A percentile compares a stretch with the other conserved stretches of the same genome.
Evolutionary conservation across 306 rosid species (phyloP).

Genomic region (Begonia fuchsioides): DNA sequence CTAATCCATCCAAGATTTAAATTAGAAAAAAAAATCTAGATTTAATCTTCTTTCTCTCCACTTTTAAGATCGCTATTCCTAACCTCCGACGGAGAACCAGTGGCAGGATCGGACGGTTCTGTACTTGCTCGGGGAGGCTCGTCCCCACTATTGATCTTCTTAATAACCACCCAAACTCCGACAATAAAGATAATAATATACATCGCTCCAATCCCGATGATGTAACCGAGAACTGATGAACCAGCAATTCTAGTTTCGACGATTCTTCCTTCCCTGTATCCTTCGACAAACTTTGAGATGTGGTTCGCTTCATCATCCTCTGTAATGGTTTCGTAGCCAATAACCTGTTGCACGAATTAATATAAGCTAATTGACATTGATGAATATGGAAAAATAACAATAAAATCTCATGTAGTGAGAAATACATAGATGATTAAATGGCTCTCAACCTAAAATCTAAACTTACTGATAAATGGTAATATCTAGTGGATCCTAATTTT

Average conservation of each 20-base stretch:
- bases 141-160: conserved; percentile 22
- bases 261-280: conserved; percentile 74
- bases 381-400: too few relatives aligned
- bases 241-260: conserved; percentile 31
- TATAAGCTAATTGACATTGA: conserved; percentile 1
- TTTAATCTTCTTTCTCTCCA: conserved; percentile 73
- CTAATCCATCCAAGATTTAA: too few relatives aligned
- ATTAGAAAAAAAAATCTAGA: conserved; percentile 2
- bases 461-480: too few relatives aligned
- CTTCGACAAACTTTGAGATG: conserved; percentile 55
- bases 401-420: too few relatives aligned
- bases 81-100: conserved; percentile 30
- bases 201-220: conserved; percentile 54
- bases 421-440: too few relatives aligned
- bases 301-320: conserved; percentile 66
- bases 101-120: conserved; percentile 25
- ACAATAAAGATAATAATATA: conserved; percentile 49
- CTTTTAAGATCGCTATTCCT: conserved; percentile 33
- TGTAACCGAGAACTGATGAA: conserved; percentile 25
- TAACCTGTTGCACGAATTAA: conserved; percentile 30
- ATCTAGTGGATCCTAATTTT: too few relatives aligned
- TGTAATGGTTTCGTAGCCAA: conserved; percentile 49
- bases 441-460: too few relatives aligned
- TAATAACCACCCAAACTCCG: conserved; percentile 36
- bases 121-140: conserved; percentile 34